These are phyloP conservation scores for Penicillium psychrofluorescens DNA, from an alignment of 495 filamentous ascomycete genomes.

Conservation along the genomic window DNA sequence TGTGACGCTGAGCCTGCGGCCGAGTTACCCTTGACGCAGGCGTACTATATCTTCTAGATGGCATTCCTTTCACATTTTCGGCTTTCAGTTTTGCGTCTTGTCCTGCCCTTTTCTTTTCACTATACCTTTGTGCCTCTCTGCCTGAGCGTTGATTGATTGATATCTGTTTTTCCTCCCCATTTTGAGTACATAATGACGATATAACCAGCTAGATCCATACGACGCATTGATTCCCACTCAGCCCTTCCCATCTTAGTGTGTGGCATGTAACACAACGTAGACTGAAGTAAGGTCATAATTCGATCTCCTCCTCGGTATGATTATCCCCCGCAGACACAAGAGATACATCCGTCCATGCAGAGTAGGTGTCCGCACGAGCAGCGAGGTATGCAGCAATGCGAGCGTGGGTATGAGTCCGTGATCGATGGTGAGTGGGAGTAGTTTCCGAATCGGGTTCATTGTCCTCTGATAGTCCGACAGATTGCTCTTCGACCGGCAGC, in stretches of 20 bases:
- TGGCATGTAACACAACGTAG: too few relatives aligned
- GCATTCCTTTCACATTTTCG: not conserved
- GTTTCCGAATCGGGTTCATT: not conserved
- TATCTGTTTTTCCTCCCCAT: too few relatives aligned
- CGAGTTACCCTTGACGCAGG: conserved; percentile 73
- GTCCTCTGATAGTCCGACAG: not conserved
- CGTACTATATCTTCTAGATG: conserved; percentile 66
- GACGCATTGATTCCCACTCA: too few relatives aligned
- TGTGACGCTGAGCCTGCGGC: conserved; percentile 70
- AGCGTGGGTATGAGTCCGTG: not conserved
- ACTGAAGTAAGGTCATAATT: conserved; percentile 24
- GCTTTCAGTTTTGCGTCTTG: not conserved
- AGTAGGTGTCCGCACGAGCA: conserved; percentile 26
- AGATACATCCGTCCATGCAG: conserved; percentile 36
- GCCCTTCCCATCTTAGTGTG: too few relatives aligned
- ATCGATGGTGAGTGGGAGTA: not conserved
- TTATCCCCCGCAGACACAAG: conserved; percentile 40
- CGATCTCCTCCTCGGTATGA: conserved; percentile 41
- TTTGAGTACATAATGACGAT: too few relatives aligned
- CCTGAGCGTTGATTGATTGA: too few relatives aligned
- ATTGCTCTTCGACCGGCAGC: not conserved
- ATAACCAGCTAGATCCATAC: too few relatives aligned
- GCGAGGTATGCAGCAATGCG: conserved; percentile 30
- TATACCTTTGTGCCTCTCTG: too few relatives aligned
- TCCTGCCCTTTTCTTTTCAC: not conserved